phyloP scores from a whole-genome alignment of 1,284 basidiomycete genomes.

The Boletus sp. region DNA sequence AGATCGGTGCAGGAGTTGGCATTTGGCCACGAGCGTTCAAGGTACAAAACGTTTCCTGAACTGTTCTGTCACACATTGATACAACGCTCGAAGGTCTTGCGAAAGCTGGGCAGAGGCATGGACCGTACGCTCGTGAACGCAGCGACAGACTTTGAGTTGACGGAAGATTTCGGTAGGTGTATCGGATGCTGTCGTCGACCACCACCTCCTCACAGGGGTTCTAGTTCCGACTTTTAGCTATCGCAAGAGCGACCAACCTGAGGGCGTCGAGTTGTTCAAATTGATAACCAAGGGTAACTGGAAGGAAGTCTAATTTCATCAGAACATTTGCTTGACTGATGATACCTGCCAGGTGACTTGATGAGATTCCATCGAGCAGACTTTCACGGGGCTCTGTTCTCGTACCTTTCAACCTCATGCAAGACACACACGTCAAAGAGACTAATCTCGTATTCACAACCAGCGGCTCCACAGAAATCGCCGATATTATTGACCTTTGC shows the following conservation, averaged over 20 bases:
- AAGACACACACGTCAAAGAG: constrained; percentile 37
- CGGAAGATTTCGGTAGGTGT: constrained; percentile 36
- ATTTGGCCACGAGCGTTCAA: constrained; percentile 44
- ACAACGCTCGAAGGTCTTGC: constrained; percentile 44
- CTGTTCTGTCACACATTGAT: not conserved
- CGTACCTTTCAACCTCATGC: constrained; percentile 32
- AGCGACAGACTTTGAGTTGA: constrained; percentile 36
- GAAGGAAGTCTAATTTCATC: not conserved
- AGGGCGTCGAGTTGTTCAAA: constrained; percentile 45
- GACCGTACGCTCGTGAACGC: constrained; percentile 43
- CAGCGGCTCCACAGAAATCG: constrained; percentile 16
- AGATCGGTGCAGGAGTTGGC: constrained; percentile 56
- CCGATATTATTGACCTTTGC: constrained; percentile 40
- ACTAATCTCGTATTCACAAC: constrained; percentile 37
- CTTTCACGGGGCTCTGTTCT: constrained; percentile 39
- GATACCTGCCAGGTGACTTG: constrained; percentile 34
- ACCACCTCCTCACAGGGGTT: constrained; percentile 8
- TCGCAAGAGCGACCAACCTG: constrained; percentile 47
- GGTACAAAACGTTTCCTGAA: not conserved
- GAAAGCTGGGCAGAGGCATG: constrained; percentile 40
- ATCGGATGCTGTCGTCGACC: not conserved
- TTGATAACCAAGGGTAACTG: constrained; percentile 43
- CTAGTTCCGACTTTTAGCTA: constrained; percentile 44
- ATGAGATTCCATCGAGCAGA: constrained; percentile 43
- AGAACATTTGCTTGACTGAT: constrained; percentile 1